Evolutionary conservation across 495 filamentous ascomycete genomes (phyloP).

Genomic region (Penicillium bialowiezense): DNA sequence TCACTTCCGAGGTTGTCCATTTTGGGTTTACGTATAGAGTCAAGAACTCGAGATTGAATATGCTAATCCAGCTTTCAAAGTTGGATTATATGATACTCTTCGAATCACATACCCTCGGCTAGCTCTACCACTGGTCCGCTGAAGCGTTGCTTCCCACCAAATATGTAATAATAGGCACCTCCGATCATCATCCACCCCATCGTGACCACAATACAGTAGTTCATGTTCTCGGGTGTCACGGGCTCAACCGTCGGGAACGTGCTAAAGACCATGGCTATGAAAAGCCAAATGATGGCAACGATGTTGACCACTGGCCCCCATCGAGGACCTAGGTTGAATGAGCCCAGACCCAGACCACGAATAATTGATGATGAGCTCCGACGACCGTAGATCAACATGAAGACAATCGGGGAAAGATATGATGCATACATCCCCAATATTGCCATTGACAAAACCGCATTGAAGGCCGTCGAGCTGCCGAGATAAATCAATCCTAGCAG

Average conservation of each 20-base stretch:
- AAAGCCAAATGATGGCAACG: conserved; percentile 16
- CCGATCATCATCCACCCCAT: conserved; percentile 21
- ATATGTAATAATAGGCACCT: conserved; percentile 19
- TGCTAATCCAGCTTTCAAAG: too few relatives aligned
- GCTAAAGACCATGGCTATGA: conserved; percentile 23
- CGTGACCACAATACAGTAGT: conserved; percentile 24
- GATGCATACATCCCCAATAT: conserved; percentile 39
- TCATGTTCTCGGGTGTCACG: conserved; percentile 23
- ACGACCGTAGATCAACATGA: conserved; percentile 23
- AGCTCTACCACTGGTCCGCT: conserved; percentile 19
- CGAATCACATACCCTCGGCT: conserved; percentile 14
- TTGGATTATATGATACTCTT: too few relatives aligned
- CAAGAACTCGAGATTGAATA: too few relatives aligned
- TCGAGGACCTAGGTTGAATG: conserved; percentile 14
- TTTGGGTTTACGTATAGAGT: too few relatives aligned
- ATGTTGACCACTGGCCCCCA: conserved; percentile 19
- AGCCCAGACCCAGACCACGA: conserved; percentile 4
- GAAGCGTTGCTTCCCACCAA: conserved; percentile 16
- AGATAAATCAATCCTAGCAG: conserved; percentile 41
- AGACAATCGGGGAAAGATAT: conserved; percentile 28
- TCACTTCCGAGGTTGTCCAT: too few relatives aligned
- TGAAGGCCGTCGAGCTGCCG: conserved; percentile 42
- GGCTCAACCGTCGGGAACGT: conserved; percentile 22
- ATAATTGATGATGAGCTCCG: background rate
- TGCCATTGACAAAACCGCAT: conserved; percentile 38